Evolutionary conservation across 163 green algal species (phyloP).

Genomic region (Picocystis sp.): DNA sequence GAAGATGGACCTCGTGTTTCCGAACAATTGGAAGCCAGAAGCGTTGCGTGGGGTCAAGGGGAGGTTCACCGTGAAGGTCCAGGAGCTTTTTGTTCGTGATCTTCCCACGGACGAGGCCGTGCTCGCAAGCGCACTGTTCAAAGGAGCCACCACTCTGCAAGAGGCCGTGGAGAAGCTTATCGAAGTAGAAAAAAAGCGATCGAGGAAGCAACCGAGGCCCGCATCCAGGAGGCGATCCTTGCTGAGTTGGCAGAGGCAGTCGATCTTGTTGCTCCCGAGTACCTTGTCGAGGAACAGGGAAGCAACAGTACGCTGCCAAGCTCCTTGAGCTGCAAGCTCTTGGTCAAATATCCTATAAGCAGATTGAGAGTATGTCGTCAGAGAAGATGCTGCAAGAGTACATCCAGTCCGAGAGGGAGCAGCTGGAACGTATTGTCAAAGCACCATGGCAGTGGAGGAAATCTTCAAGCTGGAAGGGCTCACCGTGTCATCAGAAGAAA

Average conservation of each 20-base stretch:
- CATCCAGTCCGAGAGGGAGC: slow-evolving; percentile 8
- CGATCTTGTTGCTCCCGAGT: slow-evolving; percentile 9
- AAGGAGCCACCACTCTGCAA: slow-evolving; percentile 1
- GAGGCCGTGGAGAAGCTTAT: slow-evolving; percentile 11
- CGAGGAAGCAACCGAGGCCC: slow-evolving; percentile 2
- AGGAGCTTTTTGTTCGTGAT: slow-evolving; percentile 4
- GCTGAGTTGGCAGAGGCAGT: slow-evolving; percentile 9
- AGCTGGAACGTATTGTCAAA: slow-evolving; percentile 7
- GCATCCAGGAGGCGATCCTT: slow-evolving; percentile 6
- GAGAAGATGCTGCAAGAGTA: slow-evolving; percentile 12
- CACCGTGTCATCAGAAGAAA: slow-evolving; percentile 7
- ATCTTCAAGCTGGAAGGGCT: slow-evolving; percentile 12
- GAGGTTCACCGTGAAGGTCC: slow-evolving; percentile 10
- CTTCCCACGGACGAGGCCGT: neutral
- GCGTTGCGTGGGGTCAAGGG: slow-evolving; percentile 6
- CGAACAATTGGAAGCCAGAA: slow-evolving; percentile 10
- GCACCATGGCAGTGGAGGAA: slow-evolving; percentile 12
- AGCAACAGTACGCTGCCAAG: slow-evolving; percentile 9
- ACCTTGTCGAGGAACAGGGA: slow-evolving; percentile 8
- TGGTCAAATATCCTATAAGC: slow-evolving; percentile 6
- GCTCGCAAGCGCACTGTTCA: neutral
- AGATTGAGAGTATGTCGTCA: slow-evolving; percentile 8
- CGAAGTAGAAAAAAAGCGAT: slow-evolving; percentile 4
- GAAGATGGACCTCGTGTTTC: slow-evolving; percentile 8
- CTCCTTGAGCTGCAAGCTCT: slow-evolving; percentile 10